Evolutionary conservation across 148 eudicot genomes (phyloP), one percentile per base, ranked within the genome.

Genomic region (Amaranthus hypochondriacus): DNA sequence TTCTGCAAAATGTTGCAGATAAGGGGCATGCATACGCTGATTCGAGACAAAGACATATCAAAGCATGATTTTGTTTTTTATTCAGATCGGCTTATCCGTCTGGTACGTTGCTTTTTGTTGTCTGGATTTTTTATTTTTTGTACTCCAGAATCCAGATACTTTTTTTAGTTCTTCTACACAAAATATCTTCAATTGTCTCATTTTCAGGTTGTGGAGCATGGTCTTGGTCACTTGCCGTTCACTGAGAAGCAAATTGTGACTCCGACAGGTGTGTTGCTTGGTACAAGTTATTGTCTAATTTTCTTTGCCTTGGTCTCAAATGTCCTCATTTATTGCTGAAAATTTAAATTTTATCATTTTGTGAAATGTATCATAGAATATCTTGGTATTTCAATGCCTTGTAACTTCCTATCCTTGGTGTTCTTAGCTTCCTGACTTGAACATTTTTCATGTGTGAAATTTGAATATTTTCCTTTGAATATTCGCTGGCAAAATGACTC

Each of bases 11-110:
- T 85, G 75, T 73, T 84, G 68, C 93, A 94, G 98, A 94, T 94
- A 70, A 86, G 97, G 83, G 98, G 98, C 28, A 94, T 94, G 98
- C 98, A 94, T 82, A 94, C 98, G 48, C 82, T 94, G 76, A 91
- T 94, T 80, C 90, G 98, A 69, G 98, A 94, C 73, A 81, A 77
- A 74, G 98, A 89, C 7, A 87, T 94, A 75, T 89, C 98, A 43
- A 94, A 91, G 77, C 97, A 91, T 87, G 98, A 94, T 82, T 94
- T 94, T 84, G 88, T 91, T 72, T 94, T 94, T 76, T 94, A 94
- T 73, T 94, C 98, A 3, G 98, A 94, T 77, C 94, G 98, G 82
- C 96, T 94, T 69, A 94, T 91, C 69, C 93, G 98, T 62, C 80
- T 94, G 98, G 98, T 94, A 91, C 64, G 43, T 67, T 75, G 46